Percentiles rank a stretch among this genome's conserved stretches.
phyloP scores from a whole-genome alignment of 176 grass and related monocot species.

The Carex littledalei region DNA sequence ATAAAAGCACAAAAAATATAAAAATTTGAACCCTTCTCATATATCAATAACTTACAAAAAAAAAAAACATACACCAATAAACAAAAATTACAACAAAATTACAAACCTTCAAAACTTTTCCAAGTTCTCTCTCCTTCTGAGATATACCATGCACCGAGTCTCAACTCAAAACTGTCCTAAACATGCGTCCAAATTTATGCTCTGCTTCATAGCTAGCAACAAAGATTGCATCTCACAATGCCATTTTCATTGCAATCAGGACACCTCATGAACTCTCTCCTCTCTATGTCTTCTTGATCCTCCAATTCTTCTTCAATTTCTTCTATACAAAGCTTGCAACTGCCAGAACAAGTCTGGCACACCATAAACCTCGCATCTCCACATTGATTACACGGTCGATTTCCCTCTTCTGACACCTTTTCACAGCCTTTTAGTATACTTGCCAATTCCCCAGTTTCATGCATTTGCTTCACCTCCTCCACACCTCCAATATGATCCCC shows the following conservation, averaged over 20 bases:
- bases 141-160: too few species aligned
- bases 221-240: constrained; percentile 71
- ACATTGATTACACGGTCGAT: constrained; percentile 51
- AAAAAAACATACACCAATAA: neutral
- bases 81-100: constrained; percentile 15
- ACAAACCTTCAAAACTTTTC: neutral
- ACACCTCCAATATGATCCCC: constrained; percentile 54
- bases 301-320: constrained; percentile 5
- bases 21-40: too few species aligned
- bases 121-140: neutral
- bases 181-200: neutral
- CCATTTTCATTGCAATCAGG: constrained; percentile 90
- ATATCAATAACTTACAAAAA: neutral
- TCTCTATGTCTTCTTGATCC: constrained; percentile 1
- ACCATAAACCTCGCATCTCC: constrained; percentile 83
- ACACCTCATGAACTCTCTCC: constrained; percentile 52
- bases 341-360: constrained; percentile 76
- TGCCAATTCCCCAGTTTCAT: constrained; percentile 63
- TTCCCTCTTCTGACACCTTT: neutral
- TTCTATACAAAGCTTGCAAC: constrained; percentile 73
- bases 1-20: too few species aligned
- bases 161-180: too few species aligned
- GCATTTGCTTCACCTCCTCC: constrained; percentile 71
- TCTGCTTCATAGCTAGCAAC: constrained; percentile 34
- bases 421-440: constrained; percentile 47